Evolutionary conservation across 805 yeast genomes (phyloP).

Genomic region (Candida adriatica): DNA sequence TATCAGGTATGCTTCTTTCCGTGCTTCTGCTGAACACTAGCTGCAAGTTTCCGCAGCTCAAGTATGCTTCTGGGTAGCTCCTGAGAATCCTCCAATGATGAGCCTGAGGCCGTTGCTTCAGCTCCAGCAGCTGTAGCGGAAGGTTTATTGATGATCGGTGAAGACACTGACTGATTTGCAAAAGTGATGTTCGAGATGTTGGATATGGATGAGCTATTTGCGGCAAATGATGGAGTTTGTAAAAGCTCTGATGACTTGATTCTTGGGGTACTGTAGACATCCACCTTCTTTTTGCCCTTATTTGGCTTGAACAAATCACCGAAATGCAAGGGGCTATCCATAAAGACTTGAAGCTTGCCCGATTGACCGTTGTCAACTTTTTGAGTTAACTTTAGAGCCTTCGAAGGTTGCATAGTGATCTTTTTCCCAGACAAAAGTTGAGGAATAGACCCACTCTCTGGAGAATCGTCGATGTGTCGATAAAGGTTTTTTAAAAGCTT

Average conservation of each 20-base stretch:
- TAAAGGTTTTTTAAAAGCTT: slow-evolving; percentile 6
- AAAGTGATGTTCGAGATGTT: slow-evolving; percentile 22
- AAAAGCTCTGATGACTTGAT: slow-evolving; percentile 24
- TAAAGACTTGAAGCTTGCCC: background rate
- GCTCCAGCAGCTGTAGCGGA: background rate
- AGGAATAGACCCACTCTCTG: slow-evolving; percentile 16
- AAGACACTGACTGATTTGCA: slow-evolving; percentile 13
- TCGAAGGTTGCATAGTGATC: background rate
- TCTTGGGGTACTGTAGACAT: slow-evolving; percentile 23
- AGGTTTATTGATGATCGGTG: slow-evolving; percentile 13
- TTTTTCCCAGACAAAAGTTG: slow-evolving; percentile 10
- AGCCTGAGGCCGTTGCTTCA: background rate
- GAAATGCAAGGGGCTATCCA: slow-evolving; percentile 3
- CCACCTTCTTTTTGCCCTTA: slow-evolving; percentile 13
- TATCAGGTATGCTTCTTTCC: slow-evolving; percentile 12
- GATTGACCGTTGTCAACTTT: no score
- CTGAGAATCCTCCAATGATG: slow-evolving; percentile 1
- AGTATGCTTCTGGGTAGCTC: slow-evolving; percentile 18
- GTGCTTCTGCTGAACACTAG: slow-evolving; percentile 19
- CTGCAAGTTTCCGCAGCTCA: slow-evolving; percentile 20
- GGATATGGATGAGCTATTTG: slow-evolving; percentile 20
- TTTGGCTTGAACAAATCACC: slow-evolving; percentile 9
- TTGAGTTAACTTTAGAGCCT: background rate
- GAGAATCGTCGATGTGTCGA: slow-evolving; percentile 12
- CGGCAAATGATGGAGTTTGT: slow-evolving; percentile 23